Evolutionary conservation across 2,329 filamentous ascomycete genomes (phyloP), one percentile per base, ranked within the genome.

Genomic region (Nemania abortiva): DNA sequence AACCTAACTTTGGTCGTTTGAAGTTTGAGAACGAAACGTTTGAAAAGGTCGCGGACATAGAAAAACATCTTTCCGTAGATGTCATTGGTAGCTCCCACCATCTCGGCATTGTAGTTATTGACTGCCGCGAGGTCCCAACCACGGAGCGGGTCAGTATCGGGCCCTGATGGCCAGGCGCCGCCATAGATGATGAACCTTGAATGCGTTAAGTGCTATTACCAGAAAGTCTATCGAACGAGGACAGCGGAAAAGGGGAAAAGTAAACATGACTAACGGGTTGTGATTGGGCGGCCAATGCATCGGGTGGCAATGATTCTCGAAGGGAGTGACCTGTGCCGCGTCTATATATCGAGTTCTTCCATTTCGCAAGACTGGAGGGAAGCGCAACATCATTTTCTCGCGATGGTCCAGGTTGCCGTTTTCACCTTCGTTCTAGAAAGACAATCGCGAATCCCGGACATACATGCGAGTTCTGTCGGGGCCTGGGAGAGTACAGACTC

Each of bases 51-150:
- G 15, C 67, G 58, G 22, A 66, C 57, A 18, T 66, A 54, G 20
- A 66, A 69, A n/a, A 69, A 66, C 24, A 66, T 15, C 29, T 63
- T 69, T 7, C 67, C 67, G 37, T 69, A 66, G 13, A 66, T 63
- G 53, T 69, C 67, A 20, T 63, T 39, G 20, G 10, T 3, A 7
- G 63, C 63, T 20, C 31, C 57, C 0, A 5, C 2, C 1, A 22
- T 53, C 18, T 13, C 62, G 4, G 31, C 9, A 3, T 15, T 11
- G 31, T 39, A 39, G n/a, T 49, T 4, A 15, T 53, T 49, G 15
- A 68, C 42, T 6, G 56, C 27, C 31, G 55, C 49, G n/a, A 66
- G 29, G 34, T 65, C 63, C 63, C 63, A 65, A 18, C 63, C 63
- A 10, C 56, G 63, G 49, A 65, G 63, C 39, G 63, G 53, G 24